Percentiles rank a stretch among this genome's conserved stretches.
These are phyloP conservation scores for Parachaetomium inaequale DNA, from an alignment of 495 filamentous ascomycete genomes.

Conservation along the genomic window DNA sequence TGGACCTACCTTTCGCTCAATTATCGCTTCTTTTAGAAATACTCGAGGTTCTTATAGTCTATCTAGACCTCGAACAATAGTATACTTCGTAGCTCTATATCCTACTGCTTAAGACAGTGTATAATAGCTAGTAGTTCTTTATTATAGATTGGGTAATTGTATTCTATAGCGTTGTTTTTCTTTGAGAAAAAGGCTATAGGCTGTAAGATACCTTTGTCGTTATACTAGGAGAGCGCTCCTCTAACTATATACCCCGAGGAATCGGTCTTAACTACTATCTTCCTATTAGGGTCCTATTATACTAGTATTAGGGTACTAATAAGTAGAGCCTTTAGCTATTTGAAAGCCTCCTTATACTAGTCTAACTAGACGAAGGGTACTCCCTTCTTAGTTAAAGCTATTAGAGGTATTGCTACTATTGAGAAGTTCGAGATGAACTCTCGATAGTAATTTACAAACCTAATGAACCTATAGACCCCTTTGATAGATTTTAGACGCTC, in stretches of 20 bases:
- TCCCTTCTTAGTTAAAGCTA: background rate
- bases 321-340: background rate
- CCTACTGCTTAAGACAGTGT: background rate
- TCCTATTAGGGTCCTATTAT: background rate
- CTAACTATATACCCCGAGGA: background rate
- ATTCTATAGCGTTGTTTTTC: background rate
- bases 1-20: background rate
- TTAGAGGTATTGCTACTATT: background rate
- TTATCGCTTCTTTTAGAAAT: background rate
- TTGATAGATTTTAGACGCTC: background rate
- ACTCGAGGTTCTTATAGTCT: background rate
- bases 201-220: background rate
- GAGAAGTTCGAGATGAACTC: background rate
- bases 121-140: constrained; percentile 11
- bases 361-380: background rate
- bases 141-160: constrained; percentile 4
- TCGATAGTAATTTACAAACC: background rate
- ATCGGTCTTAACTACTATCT: background rate
- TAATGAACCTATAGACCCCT: background rate
- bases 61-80: background rate
- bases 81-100: background rate
- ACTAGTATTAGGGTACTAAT: background rate
- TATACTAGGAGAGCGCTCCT: background rate
- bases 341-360: background rate
- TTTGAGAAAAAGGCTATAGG: background rate